Percentiles rank a stretch among this genome's conserved stretches.
phyloP scores from a whole-genome alignment of 768 basidiomycete genomes.

The Boletales sp. region DNA sequence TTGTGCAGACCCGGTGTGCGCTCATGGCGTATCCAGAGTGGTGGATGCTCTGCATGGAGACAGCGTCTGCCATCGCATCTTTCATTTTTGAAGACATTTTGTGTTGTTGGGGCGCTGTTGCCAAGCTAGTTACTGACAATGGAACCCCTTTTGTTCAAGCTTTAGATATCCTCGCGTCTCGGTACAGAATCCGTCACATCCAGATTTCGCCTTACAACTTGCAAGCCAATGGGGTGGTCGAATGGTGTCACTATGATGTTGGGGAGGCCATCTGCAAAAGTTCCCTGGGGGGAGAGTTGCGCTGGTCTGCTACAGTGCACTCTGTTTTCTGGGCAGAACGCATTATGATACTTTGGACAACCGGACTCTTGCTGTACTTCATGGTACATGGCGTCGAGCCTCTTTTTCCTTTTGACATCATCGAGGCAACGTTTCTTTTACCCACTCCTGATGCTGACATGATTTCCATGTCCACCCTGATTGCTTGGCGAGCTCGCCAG shows the following conservation, averaged over 20 bases:
- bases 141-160: slow-evolving; percentile 27
- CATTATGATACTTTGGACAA: too few relatives aligned
- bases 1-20: slow-evolving; percentile 8
- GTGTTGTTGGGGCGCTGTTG: slow-evolving; percentile 35
- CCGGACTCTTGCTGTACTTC: too few relatives aligned
- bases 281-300: too few relatives aligned
- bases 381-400: too few relatives aligned
- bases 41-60: slow-evolving; percentile 29
- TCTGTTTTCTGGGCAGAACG: too few relatives aligned
- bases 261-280: too few relatives aligned
- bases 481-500: background rate
- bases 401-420: background rate
- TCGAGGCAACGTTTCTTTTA: background rate
- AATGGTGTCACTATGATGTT: too few relatives aligned
- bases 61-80: background rate
- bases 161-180: slow-evolving; percentile 18
- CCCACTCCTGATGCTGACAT: background rate
- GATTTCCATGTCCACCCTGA: too few relatives aligned
- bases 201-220: slow-evolving; percentile 42
- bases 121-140: slow-evolving; percentile 43
- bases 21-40: slow-evolving; percentile 17
- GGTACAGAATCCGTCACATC: slow-evolving; percentile 37
- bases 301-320: too few relatives aligned
- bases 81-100: slow-evolving; percentile 24
- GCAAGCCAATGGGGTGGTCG: too few relatives aligned